phyloP scores from a whole-genome alignment of 495 filamentous ascomycete genomes.

The Penicillium malachiteum region DNA sequence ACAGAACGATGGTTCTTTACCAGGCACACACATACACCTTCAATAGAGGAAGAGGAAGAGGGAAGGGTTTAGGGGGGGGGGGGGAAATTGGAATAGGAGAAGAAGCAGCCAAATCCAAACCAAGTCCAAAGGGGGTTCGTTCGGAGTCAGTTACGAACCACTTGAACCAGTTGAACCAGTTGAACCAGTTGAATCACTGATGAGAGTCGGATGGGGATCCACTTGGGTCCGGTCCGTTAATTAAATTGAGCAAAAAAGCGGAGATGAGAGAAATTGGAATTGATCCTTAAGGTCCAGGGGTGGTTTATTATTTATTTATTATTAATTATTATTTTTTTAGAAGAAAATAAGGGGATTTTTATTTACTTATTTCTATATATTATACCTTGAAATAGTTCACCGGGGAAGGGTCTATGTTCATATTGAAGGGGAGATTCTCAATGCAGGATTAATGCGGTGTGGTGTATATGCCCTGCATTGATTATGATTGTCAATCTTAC shows the following conservation, averaged over 20 bases:
- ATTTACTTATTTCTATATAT: not conserved
- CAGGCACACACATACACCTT: no score
- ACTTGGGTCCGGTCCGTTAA: not conserved
- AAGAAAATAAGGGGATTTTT: not conserved
- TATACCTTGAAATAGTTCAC: not conserved
- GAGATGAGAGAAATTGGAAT: not conserved
- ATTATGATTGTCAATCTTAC: no score
- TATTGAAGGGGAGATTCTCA: not conserved
- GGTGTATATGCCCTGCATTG: no score
- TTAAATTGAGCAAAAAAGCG: not conserved
- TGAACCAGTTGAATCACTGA: not conserved
- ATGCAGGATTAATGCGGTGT: no score
- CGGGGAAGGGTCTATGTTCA: no score
- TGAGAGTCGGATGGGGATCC: not conserved
- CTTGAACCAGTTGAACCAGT: not conserved
- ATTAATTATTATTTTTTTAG: no score
- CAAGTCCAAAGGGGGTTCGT: slow-evolving; percentile 19
- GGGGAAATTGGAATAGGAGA: slow-evolving; percentile 29
- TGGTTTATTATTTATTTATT: no score
- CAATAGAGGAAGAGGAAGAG: not conserved
- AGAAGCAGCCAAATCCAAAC: not conserved
- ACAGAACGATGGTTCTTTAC: no score
- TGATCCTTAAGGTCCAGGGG: no score
- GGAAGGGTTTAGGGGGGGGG: slow-evolving; percentile 1
- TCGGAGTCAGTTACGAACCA: slow-evolving; percentile 1